These are phyloP conservation scores for Mucor plumbeus DNA, from an alignment of 371 early-diverging fungal genomes.

Conservation along the genomic window DNA sequence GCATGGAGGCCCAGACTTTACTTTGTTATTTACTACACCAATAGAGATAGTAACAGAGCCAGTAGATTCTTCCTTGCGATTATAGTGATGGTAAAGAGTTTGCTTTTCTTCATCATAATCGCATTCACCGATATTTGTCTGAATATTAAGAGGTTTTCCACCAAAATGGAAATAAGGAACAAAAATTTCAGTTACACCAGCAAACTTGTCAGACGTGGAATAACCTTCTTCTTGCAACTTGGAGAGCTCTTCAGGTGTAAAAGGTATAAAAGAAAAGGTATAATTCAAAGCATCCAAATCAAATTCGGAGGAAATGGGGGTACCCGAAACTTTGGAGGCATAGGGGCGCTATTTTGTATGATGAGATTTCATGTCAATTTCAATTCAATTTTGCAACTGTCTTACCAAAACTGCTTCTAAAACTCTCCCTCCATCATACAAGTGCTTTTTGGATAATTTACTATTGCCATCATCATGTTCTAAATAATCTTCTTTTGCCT, in stretches of 20 bases:
- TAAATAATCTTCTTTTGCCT: constrained; percentile 13
- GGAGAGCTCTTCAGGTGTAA: constrained; percentile 9
- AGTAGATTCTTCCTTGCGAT: neutral
- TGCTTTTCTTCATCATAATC: constrained; percentile 67
- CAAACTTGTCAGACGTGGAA: constrained; percentile 8
- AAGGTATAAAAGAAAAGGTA: constrained; percentile 56
- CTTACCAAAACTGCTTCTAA: constrained; percentile 77
- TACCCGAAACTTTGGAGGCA: constrained; percentile 80
- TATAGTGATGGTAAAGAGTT: constrained; percentile 61
- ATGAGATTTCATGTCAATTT: too few species aligned
- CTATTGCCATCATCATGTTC: constrained; percentile 35
- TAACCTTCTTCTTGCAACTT: constrained; percentile 11
- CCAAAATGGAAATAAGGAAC: constrained; percentile 77
- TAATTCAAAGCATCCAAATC: constrained; percentile 62
- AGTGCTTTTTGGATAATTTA: constrained; percentile 38
- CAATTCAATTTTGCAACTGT: neutral
- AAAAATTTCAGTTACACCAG: constrained; percentile 67
- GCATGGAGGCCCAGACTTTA: constrained; percentile 9
- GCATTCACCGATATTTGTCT: constrained; percentile 72
- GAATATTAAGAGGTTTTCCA: constrained; percentile 47
- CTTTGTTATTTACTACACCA: neutral
- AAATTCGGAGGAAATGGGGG: constrained; percentile 65
- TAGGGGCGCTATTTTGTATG: constrained; percentile 66
- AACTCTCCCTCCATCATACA: constrained; percentile 79
- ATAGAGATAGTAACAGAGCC: constrained; percentile 12